phyloP scores from a whole-genome alignment of 805 yeast species.

The Brettanomyces custersianus region DNA sequence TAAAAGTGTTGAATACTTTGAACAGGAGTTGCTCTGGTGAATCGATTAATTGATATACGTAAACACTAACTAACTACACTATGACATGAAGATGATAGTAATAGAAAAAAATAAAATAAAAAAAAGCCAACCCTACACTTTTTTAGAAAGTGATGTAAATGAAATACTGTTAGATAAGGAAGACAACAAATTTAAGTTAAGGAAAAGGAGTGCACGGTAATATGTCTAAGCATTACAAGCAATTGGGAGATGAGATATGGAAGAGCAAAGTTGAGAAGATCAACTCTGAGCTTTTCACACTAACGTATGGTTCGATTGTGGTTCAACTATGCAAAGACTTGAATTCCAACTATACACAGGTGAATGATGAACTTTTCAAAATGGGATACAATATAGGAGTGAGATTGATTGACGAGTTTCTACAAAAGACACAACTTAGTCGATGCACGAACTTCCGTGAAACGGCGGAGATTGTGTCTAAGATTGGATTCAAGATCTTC shows the following conservation, averaged over 20 bases:
- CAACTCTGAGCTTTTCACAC: slow-evolving; percentile 86
- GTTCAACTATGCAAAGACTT: slow-evolving; percentile 83
- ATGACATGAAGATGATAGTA: not conserved
- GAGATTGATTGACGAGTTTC: slow-evolving; percentile 83
- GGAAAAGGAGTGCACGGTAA: no score
- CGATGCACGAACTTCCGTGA: slow-evolving; percentile 75
- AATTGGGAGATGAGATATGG: slow-evolving; percentile 86
- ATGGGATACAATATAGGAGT: slow-evolving; percentile 97
- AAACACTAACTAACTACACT: not conserved
- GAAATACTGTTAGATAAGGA: no score
- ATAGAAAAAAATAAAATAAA: not conserved
- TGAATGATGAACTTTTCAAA: slow-evolving; percentile 73
- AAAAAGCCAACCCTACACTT: no score
- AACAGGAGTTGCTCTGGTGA: slow-evolving; percentile 30
- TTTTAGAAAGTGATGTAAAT: no score
- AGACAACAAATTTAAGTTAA: no score
- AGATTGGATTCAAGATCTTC: slow-evolving; percentile 86
- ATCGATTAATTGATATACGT: not conserved
- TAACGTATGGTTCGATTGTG: slow-evolving; percentile 91
- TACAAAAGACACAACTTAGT: slow-evolving; percentile 79
- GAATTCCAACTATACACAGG: slow-evolving; percentile 64
- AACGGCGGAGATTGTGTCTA: slow-evolving; percentile 79
- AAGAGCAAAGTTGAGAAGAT: slow-evolving; percentile 79
- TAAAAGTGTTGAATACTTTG: slow-evolving; percentile 27
- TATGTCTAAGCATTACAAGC: slow-evolving; percentile 18